phyloP scores from a whole-genome alignment of 257 asterid species.

The Solanum neorickii region DNA sequence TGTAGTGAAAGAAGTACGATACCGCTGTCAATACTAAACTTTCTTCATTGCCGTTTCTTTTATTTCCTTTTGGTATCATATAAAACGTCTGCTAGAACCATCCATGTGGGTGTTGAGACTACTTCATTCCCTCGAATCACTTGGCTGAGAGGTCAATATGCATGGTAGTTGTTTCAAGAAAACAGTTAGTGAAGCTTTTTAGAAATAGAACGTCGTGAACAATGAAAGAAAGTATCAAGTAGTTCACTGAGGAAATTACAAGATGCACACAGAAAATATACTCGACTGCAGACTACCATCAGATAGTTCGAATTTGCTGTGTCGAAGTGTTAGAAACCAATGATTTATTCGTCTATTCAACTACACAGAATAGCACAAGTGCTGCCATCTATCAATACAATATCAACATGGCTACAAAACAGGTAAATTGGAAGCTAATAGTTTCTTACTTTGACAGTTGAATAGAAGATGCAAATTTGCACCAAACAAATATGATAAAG shows the following conservation, averaged over 20 bases:
- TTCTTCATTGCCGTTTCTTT: neutral
- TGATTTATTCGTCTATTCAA: neutral
- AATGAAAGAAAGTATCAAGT: neutral
- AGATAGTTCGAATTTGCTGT: neutral
- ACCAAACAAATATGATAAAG: neutral
- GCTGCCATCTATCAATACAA: neutral
- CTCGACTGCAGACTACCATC: neutral
- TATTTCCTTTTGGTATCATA: neutral
- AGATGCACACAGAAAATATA: neutral
- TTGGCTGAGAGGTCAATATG: neutral
- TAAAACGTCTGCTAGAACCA: neutral
- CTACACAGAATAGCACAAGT: neutral
- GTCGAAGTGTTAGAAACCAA: neutral
- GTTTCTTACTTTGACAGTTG: neutral
- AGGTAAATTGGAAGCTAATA: neutral
- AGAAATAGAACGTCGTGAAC: neutral
- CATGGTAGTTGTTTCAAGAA: neutral
- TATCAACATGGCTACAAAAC: neutral
- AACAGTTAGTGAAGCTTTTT: neutral
- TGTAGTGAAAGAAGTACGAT: neutral
- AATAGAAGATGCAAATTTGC: neutral
- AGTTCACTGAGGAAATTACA: neutral
- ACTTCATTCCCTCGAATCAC: neutral
- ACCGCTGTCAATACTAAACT: neutral
- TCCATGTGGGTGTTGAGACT: neutral